Evolutionary conservation across 1,284 basidiomycete genomes (phyloP).

Genomic region (Mycena sp.): DNA sequence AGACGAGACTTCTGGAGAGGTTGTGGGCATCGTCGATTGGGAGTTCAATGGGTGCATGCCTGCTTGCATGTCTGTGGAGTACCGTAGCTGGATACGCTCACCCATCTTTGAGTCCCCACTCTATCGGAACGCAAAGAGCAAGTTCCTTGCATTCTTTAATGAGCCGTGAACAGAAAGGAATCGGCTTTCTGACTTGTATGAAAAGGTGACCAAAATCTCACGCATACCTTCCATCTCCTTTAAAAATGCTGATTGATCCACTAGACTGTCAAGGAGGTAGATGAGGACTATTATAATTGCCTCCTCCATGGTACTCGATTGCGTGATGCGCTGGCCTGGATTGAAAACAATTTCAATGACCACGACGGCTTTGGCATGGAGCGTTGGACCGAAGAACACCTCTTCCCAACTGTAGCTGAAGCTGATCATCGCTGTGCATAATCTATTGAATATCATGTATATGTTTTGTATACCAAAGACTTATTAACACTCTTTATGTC

Average conservation of each 20-base stretch:
- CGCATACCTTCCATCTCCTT: neutral
- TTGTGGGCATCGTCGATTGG: constrained; percentile 11
- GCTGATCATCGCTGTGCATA: constrained; percentile 6
- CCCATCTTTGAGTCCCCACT: neutral
- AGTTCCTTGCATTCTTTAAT: neutral
- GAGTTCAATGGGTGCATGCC: constrained; percentile 7
- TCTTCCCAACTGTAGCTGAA: neutral
- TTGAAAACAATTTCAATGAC: neutral
- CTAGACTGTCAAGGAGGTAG: constrained; percentile 9
- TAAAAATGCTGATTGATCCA: neutral
- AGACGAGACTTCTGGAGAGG: neutral
- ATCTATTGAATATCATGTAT: no score
- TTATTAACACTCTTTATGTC: no score
- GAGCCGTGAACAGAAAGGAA: neutral
- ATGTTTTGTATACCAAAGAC: no score
- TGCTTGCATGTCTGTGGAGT: neutral
- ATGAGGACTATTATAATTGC: constrained; percentile 8
- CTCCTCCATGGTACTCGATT: constrained; percentile 5
- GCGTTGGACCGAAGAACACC: neutral
- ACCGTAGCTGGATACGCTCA: constrained; percentile 6
- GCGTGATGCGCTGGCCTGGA: constrained; percentile 15
- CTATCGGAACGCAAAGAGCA: neutral
- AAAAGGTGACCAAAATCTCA: neutral
- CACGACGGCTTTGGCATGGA: neutral
- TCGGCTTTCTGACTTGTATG: constrained; percentile 8